Percentiles rank a stretch among this genome's conserved stretches.
phyloP scores from a whole-genome alignment of 164 flowering plant species.

The Magnolia officinalis region DNA sequence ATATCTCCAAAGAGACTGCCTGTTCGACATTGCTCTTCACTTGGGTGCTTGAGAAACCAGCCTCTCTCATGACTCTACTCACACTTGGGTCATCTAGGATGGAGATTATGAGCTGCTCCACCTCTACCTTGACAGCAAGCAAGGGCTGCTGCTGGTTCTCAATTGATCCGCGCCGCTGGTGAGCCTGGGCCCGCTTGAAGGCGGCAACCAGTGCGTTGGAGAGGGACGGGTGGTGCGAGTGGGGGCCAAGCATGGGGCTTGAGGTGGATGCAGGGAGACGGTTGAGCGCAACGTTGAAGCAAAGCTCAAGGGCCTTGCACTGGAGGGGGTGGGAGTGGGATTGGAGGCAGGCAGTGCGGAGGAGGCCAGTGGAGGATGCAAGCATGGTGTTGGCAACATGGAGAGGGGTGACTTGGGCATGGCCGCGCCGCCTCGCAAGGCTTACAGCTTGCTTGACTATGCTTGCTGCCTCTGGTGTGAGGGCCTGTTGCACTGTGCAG shows the following conservation, averaged over 20 bases:
- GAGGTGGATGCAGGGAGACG: constrained; percentile 81
- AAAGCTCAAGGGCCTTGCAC: constrained; percentile 89
- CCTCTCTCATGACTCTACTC: constrained; percentile 97
- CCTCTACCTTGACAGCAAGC: constrained; percentile 80
- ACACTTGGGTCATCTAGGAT: constrained; percentile 97
- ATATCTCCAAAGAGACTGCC: constrained; percentile 62
- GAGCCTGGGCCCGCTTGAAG: constrained; percentile 96
- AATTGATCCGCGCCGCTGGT: constrained; percentile 87
- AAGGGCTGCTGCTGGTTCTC: constrained; percentile 89
- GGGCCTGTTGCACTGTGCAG: constrained; percentile 76
- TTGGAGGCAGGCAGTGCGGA: constrained; percentile 78
- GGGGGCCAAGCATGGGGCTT: constrained; percentile 42
- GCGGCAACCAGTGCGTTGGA: constrained; percentile 96
- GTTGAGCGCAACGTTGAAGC: constrained; percentile 97
- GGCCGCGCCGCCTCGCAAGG: constrained; percentile 78
- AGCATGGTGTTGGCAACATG: constrained; percentile 97
- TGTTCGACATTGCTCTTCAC: constrained; percentile 86
- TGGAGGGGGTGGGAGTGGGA: constrained; percentile 94
- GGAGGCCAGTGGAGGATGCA: constrained; percentile 56
- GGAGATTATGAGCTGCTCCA: constrained; percentile 84
- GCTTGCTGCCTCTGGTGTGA: constrained; percentile 72
- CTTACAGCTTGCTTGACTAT: constrained; percentile 75
- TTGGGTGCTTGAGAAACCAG: constrained; percentile 90
- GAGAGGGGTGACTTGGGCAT: constrained; percentile 94
- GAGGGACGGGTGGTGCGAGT: constrained; percentile 56